Evolutionary conservation across 164 flowering plant genomes (phyloP).

Genomic region (Chimonanthus praecox): DNA sequence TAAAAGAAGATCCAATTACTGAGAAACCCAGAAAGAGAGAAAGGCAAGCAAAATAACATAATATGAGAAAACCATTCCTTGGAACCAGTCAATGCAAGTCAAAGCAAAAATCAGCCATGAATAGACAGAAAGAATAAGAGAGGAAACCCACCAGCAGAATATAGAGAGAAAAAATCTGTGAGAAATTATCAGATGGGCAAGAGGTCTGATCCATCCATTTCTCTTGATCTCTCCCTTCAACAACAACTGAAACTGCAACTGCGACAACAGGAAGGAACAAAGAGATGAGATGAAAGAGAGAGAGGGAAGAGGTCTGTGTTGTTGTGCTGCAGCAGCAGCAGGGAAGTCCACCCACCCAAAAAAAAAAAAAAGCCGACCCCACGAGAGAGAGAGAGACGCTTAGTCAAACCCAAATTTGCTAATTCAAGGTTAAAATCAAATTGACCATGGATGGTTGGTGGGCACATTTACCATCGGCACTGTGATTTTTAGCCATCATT

Average conservation of each 20-base stretch:
- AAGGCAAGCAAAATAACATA: too few species aligned
- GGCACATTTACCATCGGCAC: too few species aligned
- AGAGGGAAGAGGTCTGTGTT: background rate
- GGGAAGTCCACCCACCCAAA: background rate
- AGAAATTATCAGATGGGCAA: background rate
- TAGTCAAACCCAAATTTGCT: background rate
- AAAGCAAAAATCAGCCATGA: background rate
- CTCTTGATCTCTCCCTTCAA: background rate
- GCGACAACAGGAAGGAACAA: background rate
- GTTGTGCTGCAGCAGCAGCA: slow-evolving; percentile 1
- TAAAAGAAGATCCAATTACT: background rate
- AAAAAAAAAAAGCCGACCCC: background rate
- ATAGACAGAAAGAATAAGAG: background rate
- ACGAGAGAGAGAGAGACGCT: background rate
- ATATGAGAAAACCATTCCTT: background rate
- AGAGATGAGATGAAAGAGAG: background rate
- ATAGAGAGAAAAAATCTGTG: background rate
- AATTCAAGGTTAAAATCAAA: background rate
- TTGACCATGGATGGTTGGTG: too few species aligned
- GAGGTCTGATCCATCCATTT: background rate
- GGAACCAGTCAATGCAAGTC: background rate
- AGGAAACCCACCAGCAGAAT: background rate
- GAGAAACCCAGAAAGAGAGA: background rate
- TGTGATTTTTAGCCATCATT: too few species aligned
- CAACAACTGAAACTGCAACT: background rate